Evolutionary conservation across 441 rosid species (phyloP).

Genomic region (Erodium texanum): DNA sequence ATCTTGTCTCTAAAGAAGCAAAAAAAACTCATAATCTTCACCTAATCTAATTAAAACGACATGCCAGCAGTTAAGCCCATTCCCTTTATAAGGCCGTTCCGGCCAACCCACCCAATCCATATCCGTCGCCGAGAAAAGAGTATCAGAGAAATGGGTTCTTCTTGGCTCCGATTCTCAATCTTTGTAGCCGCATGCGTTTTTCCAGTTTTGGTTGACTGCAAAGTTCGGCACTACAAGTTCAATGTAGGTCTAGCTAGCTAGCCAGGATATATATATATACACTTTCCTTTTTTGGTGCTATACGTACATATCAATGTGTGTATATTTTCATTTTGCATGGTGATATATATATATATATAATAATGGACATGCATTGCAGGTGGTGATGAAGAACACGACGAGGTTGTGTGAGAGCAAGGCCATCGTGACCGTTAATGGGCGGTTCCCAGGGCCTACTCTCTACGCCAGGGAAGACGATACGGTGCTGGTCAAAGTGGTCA

Average conservation of each 20-base stretch:
- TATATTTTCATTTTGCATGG: no score
- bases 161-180: background rate
- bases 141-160: background rate
- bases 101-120: background rate
- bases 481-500: constrained; percentile 50
- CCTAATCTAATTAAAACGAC: background rate
- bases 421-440: constrained; percentile 49
- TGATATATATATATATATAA: no score
- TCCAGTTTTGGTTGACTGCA: background rate
- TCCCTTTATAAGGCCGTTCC: background rate
- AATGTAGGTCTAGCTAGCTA: background rate
- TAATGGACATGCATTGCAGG: constrained; percentile 15
- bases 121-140: background rate
- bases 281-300: no score
- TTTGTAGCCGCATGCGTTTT: background rate
- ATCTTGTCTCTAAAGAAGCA: background rate
- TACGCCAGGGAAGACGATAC: constrained; percentile 53
- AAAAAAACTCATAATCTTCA: background rate
- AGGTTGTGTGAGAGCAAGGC: constrained; percentile 50
- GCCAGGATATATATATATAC: background rate
- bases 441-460: constrained; percentile 56
- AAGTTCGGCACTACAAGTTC: background rate
- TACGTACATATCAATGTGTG: no score
- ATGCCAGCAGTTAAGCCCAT: background rate
- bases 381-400: constrained; percentile 44